Base-by-base conservation (phyloP, 441 rosid species). In the Biscutella auriculata region DNA sequence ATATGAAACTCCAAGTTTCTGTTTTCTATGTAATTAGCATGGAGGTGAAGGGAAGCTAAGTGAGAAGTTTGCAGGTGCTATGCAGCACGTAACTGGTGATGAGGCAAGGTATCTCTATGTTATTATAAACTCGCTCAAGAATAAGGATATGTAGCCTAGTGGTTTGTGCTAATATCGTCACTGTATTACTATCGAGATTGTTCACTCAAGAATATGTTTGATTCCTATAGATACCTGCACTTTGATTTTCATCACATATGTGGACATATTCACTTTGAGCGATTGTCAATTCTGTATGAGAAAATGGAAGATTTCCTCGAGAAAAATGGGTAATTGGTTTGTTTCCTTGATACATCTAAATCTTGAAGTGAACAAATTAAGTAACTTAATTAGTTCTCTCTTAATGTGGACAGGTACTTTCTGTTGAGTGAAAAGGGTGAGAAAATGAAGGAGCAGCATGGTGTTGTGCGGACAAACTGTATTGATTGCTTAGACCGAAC, bases 401-500 rank as follows among this genome's bases (percentile, higher is more conserved):
- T n/a, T n/a, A n/a, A n/a, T n/a, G n/a, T n/a, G n/a, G n/a, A n/a
- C n/a, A n/a, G 96, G 79, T 93, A 87, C 69, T 80, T 89, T 69
- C 73, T 89, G 61, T 55, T 87, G 76, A 87, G 82, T 65, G 96
- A 89, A 56, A 89, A 87, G 77, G 79, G 86, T 68, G 99, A 89
- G 65, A 93, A 87, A 76, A 81, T 82, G 84, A 89, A 83, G 77
- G 88, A 85, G 78, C 97, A 93, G 74, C 75, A 70, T 73, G 98
- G 95, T 63, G 76, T 86, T 75, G 86, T 83, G 10, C 82, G 97
- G 77, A 81, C 94, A 63, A 93, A 93, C 67, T 93, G 99, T 71
- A 85, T 89, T 37, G 99, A 93, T 77, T 93, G 99, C 77, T 81
- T 93, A 67, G 99, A 93, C 73, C 93, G 97, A 65, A 93, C 97